A percentile compares a stretch with the other conserved stretches of the same genome.
phyloP scores from a whole-genome alignment of 257 asterid species.

The Penstemon barbatus region DNA sequence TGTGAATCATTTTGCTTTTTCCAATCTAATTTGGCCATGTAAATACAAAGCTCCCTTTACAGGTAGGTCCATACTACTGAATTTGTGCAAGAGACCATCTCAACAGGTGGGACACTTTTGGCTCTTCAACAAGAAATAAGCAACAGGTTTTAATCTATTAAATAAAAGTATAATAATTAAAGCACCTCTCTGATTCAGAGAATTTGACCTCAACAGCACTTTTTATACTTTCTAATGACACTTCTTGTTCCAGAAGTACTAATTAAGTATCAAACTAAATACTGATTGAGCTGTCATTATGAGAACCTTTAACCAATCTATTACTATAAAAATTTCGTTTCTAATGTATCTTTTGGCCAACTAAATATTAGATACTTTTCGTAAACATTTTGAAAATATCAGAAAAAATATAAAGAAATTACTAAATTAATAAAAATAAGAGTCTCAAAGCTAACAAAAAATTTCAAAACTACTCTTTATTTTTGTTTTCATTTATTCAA shows the following conservation, averaged over 20 bases:
- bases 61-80: conserved; percentile 41
- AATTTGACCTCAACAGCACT: conserved; percentile 43
- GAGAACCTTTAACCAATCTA: neutral
- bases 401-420: too few relatives aligned
- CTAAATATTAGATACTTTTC: too few relatives aligned
- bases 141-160: neutral
- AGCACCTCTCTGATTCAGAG: conserved; percentile 37
- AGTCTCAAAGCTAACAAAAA: too few relatives aligned
- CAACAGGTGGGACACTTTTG: conserved; percentile 47
- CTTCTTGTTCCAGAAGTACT: conserved; percentile 6
- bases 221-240: conserved; percentile 23
- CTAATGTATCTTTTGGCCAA: too few relatives aligned
- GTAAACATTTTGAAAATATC: too few relatives aligned
- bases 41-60: conserved; percentile 1
- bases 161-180: neutral
- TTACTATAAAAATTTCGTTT: too few relatives aligned
- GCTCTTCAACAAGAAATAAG: conserved; percentile 19
- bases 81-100: conserved; percentile 45
- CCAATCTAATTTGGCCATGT: neutral
- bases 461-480: too few relatives aligned
- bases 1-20: too few relatives aligned
- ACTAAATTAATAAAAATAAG: too few relatives aligned
- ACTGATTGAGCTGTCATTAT: conserved; percentile 53
- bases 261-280: neutral
- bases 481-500: too few relatives aligned